Conservation (phyloP, 176 grass and related monocot genomes). For the Eremochloa ophiuroides region DNA sequence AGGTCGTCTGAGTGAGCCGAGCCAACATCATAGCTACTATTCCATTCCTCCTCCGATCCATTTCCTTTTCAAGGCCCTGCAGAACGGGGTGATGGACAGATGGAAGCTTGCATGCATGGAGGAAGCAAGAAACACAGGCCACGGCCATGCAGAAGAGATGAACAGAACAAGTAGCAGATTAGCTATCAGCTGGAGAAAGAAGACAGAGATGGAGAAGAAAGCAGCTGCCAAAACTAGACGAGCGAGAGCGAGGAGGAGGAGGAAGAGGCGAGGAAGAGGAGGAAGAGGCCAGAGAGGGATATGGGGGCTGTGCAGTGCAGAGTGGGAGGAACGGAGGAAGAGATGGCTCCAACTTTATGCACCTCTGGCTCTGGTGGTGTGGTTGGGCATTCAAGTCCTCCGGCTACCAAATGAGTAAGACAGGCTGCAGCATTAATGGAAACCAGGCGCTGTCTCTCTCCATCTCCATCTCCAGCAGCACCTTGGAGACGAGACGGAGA, state of each 20-base stretch:
- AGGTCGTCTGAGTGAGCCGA: conserved; percentile 69
- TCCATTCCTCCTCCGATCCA: conserved; percentile 27
- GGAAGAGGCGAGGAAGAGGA: neutral
- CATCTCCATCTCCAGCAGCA: neutral
- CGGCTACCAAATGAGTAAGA: conserved; percentile 81
- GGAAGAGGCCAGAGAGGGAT: too few species aligned
- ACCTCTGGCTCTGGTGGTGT: neutral
- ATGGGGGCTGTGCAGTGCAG: neutral
- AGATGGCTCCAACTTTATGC: conserved; percentile 38
- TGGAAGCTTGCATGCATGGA: neutral
- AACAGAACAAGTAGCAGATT: neutral
- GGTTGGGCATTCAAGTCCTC: conserved; percentile 55
- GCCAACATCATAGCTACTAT: conserved; percentile 80
- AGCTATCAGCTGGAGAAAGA: neutral
- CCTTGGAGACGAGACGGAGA: neutral
- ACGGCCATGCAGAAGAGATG: neutral
- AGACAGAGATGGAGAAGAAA: neutral
- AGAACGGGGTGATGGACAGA: neutral
- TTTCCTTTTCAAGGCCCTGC: neutral
- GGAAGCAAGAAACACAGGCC: neutral
- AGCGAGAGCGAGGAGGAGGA: neutral
- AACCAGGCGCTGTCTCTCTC: conserved; percentile 32
- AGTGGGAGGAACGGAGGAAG: neutral
- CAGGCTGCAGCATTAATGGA: conserved; percentile 93
- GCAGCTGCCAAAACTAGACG: neutral